These are phyloP conservation scores for Fusarium sp. DNA, from an alignment of 2,329 filamentous ascomycete genomes.

Conservation along the genomic window DNA sequence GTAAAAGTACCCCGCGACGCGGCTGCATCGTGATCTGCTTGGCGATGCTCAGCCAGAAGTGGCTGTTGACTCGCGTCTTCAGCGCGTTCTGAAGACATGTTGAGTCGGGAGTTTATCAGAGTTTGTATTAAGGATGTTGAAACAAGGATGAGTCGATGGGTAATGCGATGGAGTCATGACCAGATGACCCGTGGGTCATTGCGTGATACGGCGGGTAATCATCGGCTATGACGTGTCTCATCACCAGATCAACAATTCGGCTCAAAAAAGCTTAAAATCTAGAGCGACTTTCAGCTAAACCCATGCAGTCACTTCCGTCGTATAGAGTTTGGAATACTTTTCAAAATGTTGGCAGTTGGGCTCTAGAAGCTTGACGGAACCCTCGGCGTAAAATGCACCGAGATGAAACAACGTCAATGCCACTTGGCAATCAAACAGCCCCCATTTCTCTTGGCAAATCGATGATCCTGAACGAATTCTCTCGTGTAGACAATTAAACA, in stretches of 20 bases:
- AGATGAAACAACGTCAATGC: conserved; percentile 6
- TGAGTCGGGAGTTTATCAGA: background rate
- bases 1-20: conserved; percentile 46
- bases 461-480: background rate
- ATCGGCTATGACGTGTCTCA: conserved; percentile 20
- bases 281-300: background rate
- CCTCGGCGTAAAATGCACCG: background rate
- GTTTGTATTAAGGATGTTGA: background rate
- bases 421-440: conserved; percentile 15
- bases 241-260: background rate
- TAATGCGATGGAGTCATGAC: conserved; percentile 6
- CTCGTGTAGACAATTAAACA: background rate
- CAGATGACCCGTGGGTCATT: background rate
- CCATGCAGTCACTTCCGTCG: rapidly evolving
- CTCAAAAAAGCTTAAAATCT: background rate
- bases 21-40: background rate
- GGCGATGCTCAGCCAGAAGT: conserved; percentile 22
- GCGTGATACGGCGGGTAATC: conserved; percentile 34
- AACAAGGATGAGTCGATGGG: background rate
- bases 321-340: rapidly evolving
- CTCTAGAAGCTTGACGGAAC: background rate
- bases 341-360: rapidly evolving
- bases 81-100: conserved; percentile 17
- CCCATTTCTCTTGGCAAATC: background rate
- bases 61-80: conserved; percentile 26